These are phyloP conservation scores for Protomyces gravidus DNA, from an alignment of 1,139 yeast genomes.

Conservation along the genomic window DNA sequence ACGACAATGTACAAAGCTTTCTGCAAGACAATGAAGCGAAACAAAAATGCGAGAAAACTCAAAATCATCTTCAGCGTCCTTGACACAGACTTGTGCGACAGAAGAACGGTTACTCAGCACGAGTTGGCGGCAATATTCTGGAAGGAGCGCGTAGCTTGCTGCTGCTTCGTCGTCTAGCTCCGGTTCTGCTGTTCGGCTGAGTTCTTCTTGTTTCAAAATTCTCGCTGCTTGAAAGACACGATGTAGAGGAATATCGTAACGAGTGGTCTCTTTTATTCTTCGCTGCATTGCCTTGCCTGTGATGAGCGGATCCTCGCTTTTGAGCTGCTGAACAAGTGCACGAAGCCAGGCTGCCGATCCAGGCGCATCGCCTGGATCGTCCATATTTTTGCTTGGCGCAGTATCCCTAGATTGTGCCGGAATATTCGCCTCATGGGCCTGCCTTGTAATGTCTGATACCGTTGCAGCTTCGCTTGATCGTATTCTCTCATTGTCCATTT, in stretches of 20 bases:
- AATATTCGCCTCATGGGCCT: too few species aligned
- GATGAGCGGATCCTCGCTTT: not conserved
- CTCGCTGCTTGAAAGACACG: not conserved
- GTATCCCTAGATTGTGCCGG: not conserved
- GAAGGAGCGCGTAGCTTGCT: not conserved
- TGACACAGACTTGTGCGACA: not conserved
- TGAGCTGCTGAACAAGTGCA: not conserved
- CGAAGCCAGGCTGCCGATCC: not conserved
- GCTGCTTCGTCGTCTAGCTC: not conserved
- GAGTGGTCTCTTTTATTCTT: not conserved
- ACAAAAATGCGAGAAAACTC: constrained; percentile 1
- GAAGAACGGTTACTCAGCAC: not conserved
- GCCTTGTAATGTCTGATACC: not conserved
- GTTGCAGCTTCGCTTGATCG: not conserved
- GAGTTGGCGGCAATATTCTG: not conserved
- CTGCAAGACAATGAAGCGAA: not conserved
- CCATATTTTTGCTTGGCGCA: not conserved
- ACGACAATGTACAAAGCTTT: not conserved
- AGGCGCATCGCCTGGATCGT: not conserved
- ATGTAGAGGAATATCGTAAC: not conserved
- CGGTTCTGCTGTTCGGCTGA: not conserved
- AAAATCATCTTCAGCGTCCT: not conserved
- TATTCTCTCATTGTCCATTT: too few species aligned
- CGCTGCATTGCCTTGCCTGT: not conserved
- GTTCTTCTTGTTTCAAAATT: not conserved